phyloP scores from a whole-genome alignment of 2,329 filamentous ascomycete species.

The Stagonosporopsis chrysanthemi region DNA sequence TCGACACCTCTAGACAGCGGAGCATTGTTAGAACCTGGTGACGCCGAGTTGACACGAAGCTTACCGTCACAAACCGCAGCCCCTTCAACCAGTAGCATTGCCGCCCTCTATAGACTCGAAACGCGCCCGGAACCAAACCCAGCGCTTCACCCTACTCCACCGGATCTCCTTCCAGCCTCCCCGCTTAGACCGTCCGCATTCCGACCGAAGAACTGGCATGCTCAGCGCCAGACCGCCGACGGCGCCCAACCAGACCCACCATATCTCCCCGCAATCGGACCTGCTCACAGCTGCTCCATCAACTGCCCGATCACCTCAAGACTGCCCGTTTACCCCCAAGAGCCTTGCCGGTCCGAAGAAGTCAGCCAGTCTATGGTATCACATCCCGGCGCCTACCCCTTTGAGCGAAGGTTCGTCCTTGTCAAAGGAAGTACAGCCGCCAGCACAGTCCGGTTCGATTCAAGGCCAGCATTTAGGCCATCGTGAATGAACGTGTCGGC shows the following conservation, averaged over 20 bases:
- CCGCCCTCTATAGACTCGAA: slow-evolving; percentile 2
- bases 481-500: no score
- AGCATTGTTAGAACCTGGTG: no score
- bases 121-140: background rate
- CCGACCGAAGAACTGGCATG: slow-evolving; percentile 25
- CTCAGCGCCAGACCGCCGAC: slow-evolving; percentile 23
- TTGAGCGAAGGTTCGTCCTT: no score
- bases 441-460: no score
- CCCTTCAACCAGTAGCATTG: slow-evolving; percentile 1
- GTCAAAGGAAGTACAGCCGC: no score
- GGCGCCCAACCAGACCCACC: slow-evolving; percentile 5
- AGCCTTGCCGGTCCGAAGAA: background rate
- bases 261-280: slow-evolving; percentile 19
- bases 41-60: background rate
- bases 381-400: no score
- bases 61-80: background rate
- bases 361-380: background rate
- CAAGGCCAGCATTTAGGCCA: no score
- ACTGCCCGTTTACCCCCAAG: no score
- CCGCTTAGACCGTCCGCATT: background rate
- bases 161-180: slow-evolving; percentile 13
- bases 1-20: background rate
- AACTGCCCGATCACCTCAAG: background rate
- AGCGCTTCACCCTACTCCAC: slow-evolving; percentile 6
- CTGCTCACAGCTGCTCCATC: background rate